These are phyloP conservation scores for Leccinum angustisporum DNA, from an alignment of 1,284 basidiomycete genomes.

Conservation along the genomic window DNA sequence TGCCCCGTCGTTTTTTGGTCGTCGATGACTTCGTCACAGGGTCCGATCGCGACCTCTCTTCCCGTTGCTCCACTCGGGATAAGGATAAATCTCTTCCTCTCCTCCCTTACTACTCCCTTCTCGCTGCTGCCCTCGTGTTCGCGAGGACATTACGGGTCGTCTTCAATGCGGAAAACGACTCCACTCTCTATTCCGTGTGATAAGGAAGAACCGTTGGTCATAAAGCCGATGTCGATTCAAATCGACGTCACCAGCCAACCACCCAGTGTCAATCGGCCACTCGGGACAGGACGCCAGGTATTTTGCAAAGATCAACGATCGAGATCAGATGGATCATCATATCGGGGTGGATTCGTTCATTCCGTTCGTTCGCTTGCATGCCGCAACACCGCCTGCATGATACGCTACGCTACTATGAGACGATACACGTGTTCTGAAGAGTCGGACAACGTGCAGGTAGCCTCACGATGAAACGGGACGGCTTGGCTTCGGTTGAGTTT, in stretches of 20 bases:
- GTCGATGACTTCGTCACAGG: neutral
- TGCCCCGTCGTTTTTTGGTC: neutral
- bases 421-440: neutral
- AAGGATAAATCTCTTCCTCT: neutral
- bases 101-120: neutral
- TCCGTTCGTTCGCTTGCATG: neutral
- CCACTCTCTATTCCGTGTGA: neutral
- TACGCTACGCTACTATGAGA: neutral
- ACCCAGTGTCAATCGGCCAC: neutral
- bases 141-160: neutral
- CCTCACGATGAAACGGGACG: slow-evolving; percentile 15
- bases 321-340: neutral
- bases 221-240: neutral
- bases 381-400: neutral
- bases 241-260: neutral
- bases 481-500: neutral
- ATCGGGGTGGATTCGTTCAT: neutral
- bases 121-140: neutral
- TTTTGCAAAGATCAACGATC: neutral
- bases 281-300: neutral
- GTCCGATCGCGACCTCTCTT: neutral
- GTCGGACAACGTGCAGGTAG: slow-evolving; percentile 19
- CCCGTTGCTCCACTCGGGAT: neutral
- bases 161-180: neutral
- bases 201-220: neutral